These are phyloP conservation scores for Pelargonium citronellum DNA, from an alignment of 441 rosid genomes.

Conservation along the genomic window DNA sequence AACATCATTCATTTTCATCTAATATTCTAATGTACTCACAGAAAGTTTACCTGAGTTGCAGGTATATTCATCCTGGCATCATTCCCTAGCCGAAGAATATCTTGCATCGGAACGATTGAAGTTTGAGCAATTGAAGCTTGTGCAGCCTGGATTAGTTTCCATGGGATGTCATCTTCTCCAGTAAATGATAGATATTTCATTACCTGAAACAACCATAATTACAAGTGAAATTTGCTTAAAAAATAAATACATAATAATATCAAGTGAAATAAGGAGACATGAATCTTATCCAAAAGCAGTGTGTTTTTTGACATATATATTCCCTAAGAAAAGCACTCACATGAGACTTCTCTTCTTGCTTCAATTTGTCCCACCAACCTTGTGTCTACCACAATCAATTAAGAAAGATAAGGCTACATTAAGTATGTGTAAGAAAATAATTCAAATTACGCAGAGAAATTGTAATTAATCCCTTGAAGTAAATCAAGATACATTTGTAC, in stretches of 20 bases:
- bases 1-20: neutral
- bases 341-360: constrained; percentile 58
- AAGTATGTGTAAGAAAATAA: constrained; percentile 2
- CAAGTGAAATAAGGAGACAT: neutral
- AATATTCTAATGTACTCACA: neutral
- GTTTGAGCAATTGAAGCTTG: constrained; percentile 77
- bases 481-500: neutral
- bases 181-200: constrained; percentile 52
- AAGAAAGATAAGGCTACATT: constrained; percentile 15
- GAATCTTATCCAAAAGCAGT: neutral
- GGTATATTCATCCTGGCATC: constrained; percentile 93
- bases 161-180: constrained; percentile 50
- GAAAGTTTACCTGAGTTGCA: constrained; percentile 60
- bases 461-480: neutral
- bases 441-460: neutral
- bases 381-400: constrained; percentile 38
- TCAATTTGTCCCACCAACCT: constrained; percentile 81
- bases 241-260: neutral
- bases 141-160: constrained; percentile 61
- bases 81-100: constrained; percentile 70
- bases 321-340: constrained; percentile 34
- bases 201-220: constrained; percentile 37
- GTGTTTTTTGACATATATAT: neutral
- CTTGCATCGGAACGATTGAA: constrained; percentile 82
- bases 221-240: neutral